Conservation (phyloP, 2,329 filamentous ascomycete species). For the Penicillium sp. region DNA sequence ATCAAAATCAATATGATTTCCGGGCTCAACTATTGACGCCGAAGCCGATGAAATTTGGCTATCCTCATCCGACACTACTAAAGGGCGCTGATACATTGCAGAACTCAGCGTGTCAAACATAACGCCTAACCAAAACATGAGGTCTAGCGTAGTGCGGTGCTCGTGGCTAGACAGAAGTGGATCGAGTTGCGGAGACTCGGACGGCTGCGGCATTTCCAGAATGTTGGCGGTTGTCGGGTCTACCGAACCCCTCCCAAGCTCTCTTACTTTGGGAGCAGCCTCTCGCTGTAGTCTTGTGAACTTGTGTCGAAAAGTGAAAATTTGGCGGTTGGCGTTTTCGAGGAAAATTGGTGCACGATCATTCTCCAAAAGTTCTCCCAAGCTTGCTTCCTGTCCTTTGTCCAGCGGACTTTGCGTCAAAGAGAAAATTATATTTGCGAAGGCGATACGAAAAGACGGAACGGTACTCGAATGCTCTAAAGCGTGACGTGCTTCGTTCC, state of each 20-base stretch:
- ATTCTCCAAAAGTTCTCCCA: slow-evolving; percentile 21
- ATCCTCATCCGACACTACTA: slow-evolving; percentile 47
- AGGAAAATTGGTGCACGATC: slow-evolving; percentile 35
- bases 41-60: slow-evolving; percentile 33
- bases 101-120: slow-evolving; percentile 60
- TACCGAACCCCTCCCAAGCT: not conserved
- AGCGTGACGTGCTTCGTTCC: slow-evolving; percentile 42
- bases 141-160: slow-evolving; percentile 48
- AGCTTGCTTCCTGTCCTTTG: slow-evolving; percentile 8
- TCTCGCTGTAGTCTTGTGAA: slow-evolving; percentile 16
- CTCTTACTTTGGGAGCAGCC: not conserved
- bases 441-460: slow-evolving; percentile 46
- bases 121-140: slow-evolving; percentile 57
- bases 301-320: slow-evolving; percentile 31
- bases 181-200: slow-evolving; percentile 1
- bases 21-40: not conserved
- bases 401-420: slow-evolving; percentile 42
- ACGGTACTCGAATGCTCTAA: slow-evolving; percentile 38
- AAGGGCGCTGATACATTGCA: slow-evolving; percentile 50
- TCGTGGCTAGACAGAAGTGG: slow-evolving; percentile 20
- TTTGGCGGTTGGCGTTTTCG: slow-evolving; percentile 39
- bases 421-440: slow-evolving; percentile 48
- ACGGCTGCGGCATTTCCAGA: not conserved
- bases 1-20: slow-evolving; percentile 5
- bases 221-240: not conserved